phyloP scores from a whole-genome alignment of 192 early-diverging fungal genomes.

The Coemansia sp. region DNA sequence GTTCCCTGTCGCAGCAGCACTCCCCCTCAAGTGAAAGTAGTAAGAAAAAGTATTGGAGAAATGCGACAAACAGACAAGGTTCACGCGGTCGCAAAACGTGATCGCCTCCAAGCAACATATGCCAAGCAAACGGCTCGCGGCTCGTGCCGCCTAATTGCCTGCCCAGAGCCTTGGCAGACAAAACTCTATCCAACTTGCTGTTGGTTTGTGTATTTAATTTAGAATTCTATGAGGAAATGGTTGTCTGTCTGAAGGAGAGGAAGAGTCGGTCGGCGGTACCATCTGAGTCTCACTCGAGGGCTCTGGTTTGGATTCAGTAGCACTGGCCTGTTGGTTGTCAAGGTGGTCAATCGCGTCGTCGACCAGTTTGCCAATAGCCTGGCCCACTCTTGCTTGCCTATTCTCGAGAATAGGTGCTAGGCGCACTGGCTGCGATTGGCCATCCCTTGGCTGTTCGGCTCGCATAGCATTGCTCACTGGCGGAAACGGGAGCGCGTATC shows the following conservation, averaged over 20 bases:
- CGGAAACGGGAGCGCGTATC: background rate
- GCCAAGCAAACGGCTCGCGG: background rate
- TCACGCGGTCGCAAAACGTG: background rate
- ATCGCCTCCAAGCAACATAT: background rate
- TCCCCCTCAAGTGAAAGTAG: background rate
- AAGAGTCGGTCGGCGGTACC: background rate
- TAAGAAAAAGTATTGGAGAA: background rate
- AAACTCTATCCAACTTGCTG: too few relatives aligned
- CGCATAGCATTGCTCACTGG: background rate
- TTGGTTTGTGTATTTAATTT: background rate
- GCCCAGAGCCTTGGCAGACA: slow-evolving; percentile 4
- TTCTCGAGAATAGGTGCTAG: background rate
- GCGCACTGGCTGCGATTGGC: background rate
- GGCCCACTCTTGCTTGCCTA: background rate
- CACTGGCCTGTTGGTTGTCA: background rate
- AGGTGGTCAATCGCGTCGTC: background rate
- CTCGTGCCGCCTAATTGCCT: background rate
- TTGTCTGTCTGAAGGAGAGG: background rate
- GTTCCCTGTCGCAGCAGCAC: background rate
- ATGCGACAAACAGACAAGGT: background rate
- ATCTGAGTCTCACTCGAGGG: background rate
- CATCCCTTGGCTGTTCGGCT: background rate
- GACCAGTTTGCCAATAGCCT: background rate
- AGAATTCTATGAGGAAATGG: background rate
- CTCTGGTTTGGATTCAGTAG: background rate